Base-by-base conservation (phyloP, 371 early-diverging fungal genomes). In the Mucor sp. region DNA sequence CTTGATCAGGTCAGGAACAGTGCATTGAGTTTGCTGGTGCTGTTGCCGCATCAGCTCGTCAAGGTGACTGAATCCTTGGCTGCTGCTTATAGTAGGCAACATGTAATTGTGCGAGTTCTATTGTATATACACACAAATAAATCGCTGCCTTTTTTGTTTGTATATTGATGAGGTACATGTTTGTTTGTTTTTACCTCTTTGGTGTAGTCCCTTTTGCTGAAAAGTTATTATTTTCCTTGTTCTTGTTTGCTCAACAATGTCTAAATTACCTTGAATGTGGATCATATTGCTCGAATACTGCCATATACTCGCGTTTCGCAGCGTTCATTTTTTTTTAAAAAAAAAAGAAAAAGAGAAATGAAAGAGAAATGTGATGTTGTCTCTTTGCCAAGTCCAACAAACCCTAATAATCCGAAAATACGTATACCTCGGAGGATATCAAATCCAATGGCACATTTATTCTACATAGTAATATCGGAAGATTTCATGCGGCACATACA, bases 51-150 rank as follows among this genome's bases (percentile, higher is more conserved):
- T 59, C 67, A 71, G 47, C 44, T 67, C 66, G 35, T 71, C 67
- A 25, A 59, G 67, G 35, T 63, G 62, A 55, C 71, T 55, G 53
- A 71, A 60, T 50, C 15, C 62, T 17, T 63, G 58, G 23, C 30
- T 43, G 23, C 30, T 43, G 44, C 63, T 53, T 53, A 14, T 60
- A 62, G 25, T 6, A 48, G 67, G 28, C 11, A 66, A 41, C 30
- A 60, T 58, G 50, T 67, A 67, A 5, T 61, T 19, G 41, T 66
- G 66, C 14, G 71, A 56, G 60, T 62, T 71, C 67, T 70, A 58
- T 50, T 85, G 85, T 33, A 30, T 86, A 50, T 85, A 84, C 55
- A 82, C 84, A 60, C 82, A 78, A 53, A 68, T 78, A 64, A 85
- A 84, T 25, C 85, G 32, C 5, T 60, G 25, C 32, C 7, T 28